Evolutionary conservation across 768 basidiomycete species (phyloP), one percentile per base, ranked within the genome.

Genomic region (Naganishia antarctica): DNA sequence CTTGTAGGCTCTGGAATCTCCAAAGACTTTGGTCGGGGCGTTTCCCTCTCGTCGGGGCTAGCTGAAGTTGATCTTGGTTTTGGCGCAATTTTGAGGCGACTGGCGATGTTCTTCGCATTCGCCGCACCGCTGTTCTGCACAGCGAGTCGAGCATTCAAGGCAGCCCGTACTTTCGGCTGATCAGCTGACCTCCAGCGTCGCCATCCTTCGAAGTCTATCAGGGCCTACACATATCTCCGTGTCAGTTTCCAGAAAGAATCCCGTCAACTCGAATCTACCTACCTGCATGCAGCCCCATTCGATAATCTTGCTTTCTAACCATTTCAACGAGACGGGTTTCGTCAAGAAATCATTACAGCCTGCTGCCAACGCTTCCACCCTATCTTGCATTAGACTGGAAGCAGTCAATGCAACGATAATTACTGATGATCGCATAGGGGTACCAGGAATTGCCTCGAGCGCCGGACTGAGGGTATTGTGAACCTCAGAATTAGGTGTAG

Each of bases 321-420:
- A 99, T 47, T 87, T 82, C 29, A 96, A 81, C 7, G 90, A 91
- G 31, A 99, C 94, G 0, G 96, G 96, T 73, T 99, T 99, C 44
- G 93, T 98, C 51, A 99, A 78, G 79, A 98, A 99, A 76, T 99
- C 96, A 71, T 99, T 98, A 79, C 96, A 99, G 6, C 96, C 96
- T 1, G 96, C 96, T 4, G 90, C 93, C 41, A 99, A 86, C n/a
- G 96, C 96, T 21, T 87, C 87, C 49, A 97, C 90, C 80, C 96
- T 86, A 81, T 99, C 96, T 66, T 85, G 87, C 74, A 92, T 88
- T n/a, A 94, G 81, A 12, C 90, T 90, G 2, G 93, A 97, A 1
- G 96, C 96, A 0, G 96, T 99, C 50, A 98, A 83, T n/a, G 96
- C 96, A 67, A 99, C 93, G 71, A 99, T 98, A 79, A 99, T 98